A percentile compares a stretch with the other conserved stretches of the same genome.
Conservation (phyloP, 495 filamentous ascomycete species). For the Neurospora sp. region DNA sequence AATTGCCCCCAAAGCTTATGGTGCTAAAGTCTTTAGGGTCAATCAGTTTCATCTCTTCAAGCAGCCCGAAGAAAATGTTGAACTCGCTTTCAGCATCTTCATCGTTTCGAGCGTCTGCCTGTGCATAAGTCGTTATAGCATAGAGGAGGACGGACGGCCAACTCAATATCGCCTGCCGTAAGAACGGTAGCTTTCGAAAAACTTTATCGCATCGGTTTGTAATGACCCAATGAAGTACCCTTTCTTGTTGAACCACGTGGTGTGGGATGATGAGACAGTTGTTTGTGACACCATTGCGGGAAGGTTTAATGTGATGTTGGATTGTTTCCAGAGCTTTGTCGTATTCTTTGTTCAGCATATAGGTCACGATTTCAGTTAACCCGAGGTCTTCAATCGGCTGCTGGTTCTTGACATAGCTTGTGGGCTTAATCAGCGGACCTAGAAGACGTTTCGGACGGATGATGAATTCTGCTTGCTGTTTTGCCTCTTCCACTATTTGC, state of each 20-base stretch:
- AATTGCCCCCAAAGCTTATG: too few species aligned
- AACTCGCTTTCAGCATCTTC: neutral
- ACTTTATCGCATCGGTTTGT: neutral
- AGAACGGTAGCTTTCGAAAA: neutral
- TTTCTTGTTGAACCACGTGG: neutral
- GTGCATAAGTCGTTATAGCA: neutral
- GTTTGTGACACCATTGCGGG: too few species aligned
- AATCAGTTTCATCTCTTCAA: neutral
- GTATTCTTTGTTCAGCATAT: neutral
- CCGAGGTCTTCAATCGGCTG: too few species aligned
- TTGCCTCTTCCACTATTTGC: neutral
- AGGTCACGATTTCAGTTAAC: rapidly evolving
- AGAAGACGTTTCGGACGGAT: too few species aligned
- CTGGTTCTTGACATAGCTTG: neutral
- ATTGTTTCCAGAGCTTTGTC: neutral
- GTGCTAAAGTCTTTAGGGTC: too few species aligned
- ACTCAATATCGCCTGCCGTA: neutral
- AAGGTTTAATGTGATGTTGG: too few species aligned
- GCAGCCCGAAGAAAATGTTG: neutral
- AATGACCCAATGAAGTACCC: neutral
- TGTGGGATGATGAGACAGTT: too few species aligned
- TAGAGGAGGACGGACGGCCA: neutral
- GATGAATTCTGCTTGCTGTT: too few species aligned
- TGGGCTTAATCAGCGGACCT: too few species aligned
- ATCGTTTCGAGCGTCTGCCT: neutral